A percentile compares a stretch with the other conserved stretches of the same genome.
Conservation (phyloP, 2,329 filamentous ascomycete species). For the Verticillium klebahnii region DNA sequence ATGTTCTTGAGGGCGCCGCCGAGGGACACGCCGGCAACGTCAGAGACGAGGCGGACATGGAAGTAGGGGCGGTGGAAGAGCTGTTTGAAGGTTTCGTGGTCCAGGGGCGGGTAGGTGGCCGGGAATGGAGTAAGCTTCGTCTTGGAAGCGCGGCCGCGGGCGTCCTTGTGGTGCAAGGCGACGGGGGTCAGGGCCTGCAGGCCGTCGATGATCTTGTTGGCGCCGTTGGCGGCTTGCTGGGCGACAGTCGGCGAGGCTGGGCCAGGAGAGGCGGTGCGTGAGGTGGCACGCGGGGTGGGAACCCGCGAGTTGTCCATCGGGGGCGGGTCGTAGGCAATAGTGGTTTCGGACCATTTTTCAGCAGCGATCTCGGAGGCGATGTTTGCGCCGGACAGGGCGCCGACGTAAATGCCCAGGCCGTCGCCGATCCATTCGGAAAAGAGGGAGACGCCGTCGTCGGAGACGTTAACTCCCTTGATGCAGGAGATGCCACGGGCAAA, state of each 20-base stretch:
- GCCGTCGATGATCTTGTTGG: constrained; percentile 35
- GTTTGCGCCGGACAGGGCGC: constrained; percentile 92
- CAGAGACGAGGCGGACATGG: constrained; percentile 87
- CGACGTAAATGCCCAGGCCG: constrained; percentile 91
- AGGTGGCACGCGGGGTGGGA: constrained; percentile 52
- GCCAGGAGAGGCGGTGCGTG: constrained; percentile 41
- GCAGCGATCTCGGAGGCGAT: constrained; percentile 91
- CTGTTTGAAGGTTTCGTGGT: constrained; percentile 75
- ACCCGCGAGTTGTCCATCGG: constrained; percentile 74
- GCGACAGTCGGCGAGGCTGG: constrained; percentile 42
- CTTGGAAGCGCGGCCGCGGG: constrained; percentile 61
- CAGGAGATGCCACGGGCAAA: constrained; percentile 93
- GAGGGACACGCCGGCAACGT: constrained; percentile 95
- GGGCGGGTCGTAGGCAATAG: constrained; percentile 92
- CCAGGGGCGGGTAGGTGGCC: constrained; percentile 76
- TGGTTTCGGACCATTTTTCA: constrained; percentile 97
- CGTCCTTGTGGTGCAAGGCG: constrained; percentile 63
- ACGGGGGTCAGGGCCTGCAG: constrained; percentile 32
- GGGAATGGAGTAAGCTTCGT: constrained; percentile 73
- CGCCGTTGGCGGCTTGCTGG: constrained; percentile 47
- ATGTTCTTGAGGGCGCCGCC: constrained; percentile 96
- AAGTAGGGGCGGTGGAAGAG: constrained; percentile 97
- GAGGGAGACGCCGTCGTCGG: constrained; percentile 76
- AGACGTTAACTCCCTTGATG: constrained; percentile 96
- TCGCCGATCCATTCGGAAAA: constrained; percentile 95